Percentiles rank a stretch among this genome's conserved stretches.
Conservation (phyloP, 768 basidiomycete species). For the Kwoniella sp. region DNA sequence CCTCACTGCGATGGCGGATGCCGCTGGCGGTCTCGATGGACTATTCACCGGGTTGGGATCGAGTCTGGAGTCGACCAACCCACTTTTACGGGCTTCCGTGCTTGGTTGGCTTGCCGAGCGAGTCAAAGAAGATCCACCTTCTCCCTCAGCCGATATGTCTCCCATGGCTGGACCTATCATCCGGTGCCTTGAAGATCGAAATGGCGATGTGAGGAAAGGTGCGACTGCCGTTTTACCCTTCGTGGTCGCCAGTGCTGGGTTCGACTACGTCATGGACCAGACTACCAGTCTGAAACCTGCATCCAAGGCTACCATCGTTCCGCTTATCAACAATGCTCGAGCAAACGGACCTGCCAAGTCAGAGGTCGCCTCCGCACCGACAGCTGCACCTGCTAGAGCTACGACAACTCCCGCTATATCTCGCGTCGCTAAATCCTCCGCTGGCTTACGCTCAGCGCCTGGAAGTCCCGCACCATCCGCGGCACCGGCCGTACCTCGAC, state of each 20-base stretch:
- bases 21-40: slow-evolving; percentile 79
- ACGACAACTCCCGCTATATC: slow-evolving; percentile 26
- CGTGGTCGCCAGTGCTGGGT: slow-evolving; percentile 74
- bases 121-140: slow-evolving; percentile 59
- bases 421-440: slow-evolving; percentile 16
- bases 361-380: slow-evolving; percentile 53
- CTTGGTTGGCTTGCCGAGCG: slow-evolving; percentile 51
- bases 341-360: slow-evolving; percentile 58
- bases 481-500: slow-evolving; percentile 31
- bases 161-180: slow-evolving; percentile 69
- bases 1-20: slow-evolving; percentile 77
- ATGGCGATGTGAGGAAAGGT: slow-evolving; percentile 84
- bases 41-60: slow-evolving; percentile 77
- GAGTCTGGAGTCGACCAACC: slow-evolving; percentile 79
- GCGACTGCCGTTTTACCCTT: slow-evolving; percentile 78
- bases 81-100: slow-evolving; percentile 69
- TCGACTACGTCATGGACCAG: slow-evolving; percentile 81
- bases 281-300: slow-evolving; percentile 88
- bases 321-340: slow-evolving; percentile 80
- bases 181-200: slow-evolving; percentile 84
- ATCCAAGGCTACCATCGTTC: slow-evolving; percentile 76
- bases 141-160: slow-evolving; percentile 65
- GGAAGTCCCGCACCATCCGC: slow-evolving; percentile 46
- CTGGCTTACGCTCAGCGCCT: slow-evolving; percentile 29
- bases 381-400: slow-evolving; percentile 39